Evolutionary conservation across 2,329 filamentous ascomycete genomes (phyloP).

Genomic region (Diatrype stigma): DNA sequence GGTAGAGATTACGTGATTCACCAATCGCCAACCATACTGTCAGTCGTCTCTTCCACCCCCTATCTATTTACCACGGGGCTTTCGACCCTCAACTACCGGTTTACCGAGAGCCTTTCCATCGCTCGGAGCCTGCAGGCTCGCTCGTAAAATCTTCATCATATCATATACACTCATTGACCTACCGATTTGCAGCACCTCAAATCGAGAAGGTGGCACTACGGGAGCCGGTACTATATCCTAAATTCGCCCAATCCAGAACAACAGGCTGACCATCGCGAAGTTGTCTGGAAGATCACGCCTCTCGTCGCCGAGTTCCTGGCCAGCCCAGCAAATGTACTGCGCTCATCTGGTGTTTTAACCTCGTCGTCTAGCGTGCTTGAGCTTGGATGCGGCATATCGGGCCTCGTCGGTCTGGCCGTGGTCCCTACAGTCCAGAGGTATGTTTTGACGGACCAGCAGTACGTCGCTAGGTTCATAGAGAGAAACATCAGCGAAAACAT

Average conservation of each 20-base stretch:
- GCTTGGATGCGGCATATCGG: slow-evolving; percentile 84
- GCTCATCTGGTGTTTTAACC: slow-evolving; percentile 49
- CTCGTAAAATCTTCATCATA: background rate
- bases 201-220: slow-evolving; percentile 40
- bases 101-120: background rate
- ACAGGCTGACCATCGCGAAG: slow-evolving; percentile 34
- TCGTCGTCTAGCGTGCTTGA: slow-evolving; percentile 64
- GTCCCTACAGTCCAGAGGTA: slow-evolving; percentile 60
- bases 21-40: slow-evolving; percentile 77
- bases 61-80: slow-evolving; percentile 34
- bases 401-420: slow-evolving; percentile 68
- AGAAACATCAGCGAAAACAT: slow-evolving; percentile 68
- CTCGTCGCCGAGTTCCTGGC: slow-evolving; percentile 77
- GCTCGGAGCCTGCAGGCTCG: background rate
- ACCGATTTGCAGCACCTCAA: background rate
- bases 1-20: slow-evolving; percentile 69
- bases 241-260: background rate
- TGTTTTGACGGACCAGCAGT: slow-evolving; percentile 82
- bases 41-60: background rate
- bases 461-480: slow-evolving; percentile 72
- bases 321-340: slow-evolving; percentile 58
- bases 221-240: slow-evolving; percentile 39
- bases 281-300: slow-evolving; percentile 89
- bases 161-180: slow-evolving; percentile 51
- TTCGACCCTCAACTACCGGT: background rate